Conservation (phyloP, 2,329 filamentous ascomycete genomes). For the Neofusicoccum cordaticola region DNA sequence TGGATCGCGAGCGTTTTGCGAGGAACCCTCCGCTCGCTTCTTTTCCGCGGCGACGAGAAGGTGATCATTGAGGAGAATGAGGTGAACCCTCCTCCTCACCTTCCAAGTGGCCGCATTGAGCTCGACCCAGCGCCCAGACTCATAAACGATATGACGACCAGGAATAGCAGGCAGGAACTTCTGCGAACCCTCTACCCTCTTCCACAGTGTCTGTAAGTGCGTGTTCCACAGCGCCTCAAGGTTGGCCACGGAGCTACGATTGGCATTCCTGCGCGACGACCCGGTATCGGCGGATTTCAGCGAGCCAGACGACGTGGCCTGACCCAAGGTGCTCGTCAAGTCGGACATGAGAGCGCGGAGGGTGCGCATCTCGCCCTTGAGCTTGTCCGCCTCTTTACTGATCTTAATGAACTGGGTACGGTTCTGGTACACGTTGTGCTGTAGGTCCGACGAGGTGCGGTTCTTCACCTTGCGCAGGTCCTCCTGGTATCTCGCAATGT, state of each 20-base stretch:
- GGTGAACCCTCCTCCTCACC: slow-evolving; percentile 80
- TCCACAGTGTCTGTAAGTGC: slow-evolving; percentile 80
- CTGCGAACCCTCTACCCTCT: slow-evolving; percentile 94
- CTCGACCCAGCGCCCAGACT: slow-evolving; percentile 92
- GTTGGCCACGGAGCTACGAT: slow-evolving; percentile 83
- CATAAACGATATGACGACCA: slow-evolving; percentile 90
- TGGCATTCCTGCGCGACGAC: slow-evolving; percentile 59
- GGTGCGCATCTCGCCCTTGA: slow-evolving; percentile 93
- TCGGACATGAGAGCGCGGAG: slow-evolving; percentile 90
- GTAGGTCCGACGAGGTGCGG: slow-evolving; percentile 77
- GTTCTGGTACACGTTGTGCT: slow-evolving; percentile 96
- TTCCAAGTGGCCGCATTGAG: slow-evolving; percentile 98
- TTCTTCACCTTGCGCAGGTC: slow-evolving; percentile 73
- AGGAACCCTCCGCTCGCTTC: slow-evolving; percentile 69
- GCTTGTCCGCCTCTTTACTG: slow-evolving; percentile 96
- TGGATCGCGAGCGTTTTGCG: slow-evolving; percentile 45
- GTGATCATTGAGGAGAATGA: slow-evolving; percentile 93
- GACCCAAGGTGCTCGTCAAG: slow-evolving; percentile 57
- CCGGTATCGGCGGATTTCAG: slow-evolving; percentile 31
- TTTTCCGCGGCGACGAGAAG: slow-evolving; percentile 91
- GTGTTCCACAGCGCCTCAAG: slow-evolving; percentile 66
- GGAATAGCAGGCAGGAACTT: slow-evolving; percentile 90
- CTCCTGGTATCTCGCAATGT: slow-evolving; percentile 78
- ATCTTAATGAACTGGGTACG: slow-evolving; percentile 98
- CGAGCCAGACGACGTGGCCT: slow-evolving; percentile 42